A percentile compares a stretch with the other conserved stretches of the same genome.
Evolutionary conservation across 1,284 basidiomycete species (phyloP).

Genomic region (Microbotryum scabiosae): DNA sequence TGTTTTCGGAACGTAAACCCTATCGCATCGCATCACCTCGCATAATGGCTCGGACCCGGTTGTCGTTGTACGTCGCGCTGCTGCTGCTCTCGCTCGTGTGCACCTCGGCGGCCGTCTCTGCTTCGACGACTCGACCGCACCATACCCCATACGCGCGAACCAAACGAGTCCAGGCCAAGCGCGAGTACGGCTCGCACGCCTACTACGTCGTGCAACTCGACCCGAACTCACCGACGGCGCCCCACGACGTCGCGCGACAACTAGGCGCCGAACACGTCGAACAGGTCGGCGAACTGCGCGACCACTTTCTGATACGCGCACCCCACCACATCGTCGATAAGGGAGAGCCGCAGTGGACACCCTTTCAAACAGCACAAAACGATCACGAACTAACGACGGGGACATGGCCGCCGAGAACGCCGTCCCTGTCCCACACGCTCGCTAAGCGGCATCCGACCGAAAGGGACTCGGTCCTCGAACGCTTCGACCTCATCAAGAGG

Average conservation of each 20-base stretch:
- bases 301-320: conserved; percentile 78
- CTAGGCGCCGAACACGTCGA: conserved; percentile 82
- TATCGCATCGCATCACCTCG: too few relatives aligned
- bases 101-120: too few relatives aligned
- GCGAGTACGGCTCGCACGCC: conserved; percentile 63
- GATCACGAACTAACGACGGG: background rate
- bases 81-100: too few relatives aligned
- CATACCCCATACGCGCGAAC: background rate
- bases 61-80: too few relatives aligned
- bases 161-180: conserved; percentile 16
- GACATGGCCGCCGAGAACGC: background rate
- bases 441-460: conserved; percentile 24
- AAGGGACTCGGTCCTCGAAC: conserved; percentile 50
- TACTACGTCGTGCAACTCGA: conserved; percentile 82
- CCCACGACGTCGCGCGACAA: conserved; percentile 45
- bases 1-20: too few relatives aligned
- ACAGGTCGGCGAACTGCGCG: conserved; percentile 68
- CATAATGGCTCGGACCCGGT: too few relatives aligned
- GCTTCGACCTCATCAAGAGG: conserved; percentile 44
- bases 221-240: conserved; percentile 41
- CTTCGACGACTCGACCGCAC: too few relatives aligned
- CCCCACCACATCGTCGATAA: conserved; percentile 23
- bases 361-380: background rate
- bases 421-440: background rate
- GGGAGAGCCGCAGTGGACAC: background rate